A percentile compares a stretch with the other conserved stretches of the same genome.
phyloP scores from a whole-genome alignment of 2,329 filamentous ascomycete genomes.

The Albifimbria verrucaria region DNA sequence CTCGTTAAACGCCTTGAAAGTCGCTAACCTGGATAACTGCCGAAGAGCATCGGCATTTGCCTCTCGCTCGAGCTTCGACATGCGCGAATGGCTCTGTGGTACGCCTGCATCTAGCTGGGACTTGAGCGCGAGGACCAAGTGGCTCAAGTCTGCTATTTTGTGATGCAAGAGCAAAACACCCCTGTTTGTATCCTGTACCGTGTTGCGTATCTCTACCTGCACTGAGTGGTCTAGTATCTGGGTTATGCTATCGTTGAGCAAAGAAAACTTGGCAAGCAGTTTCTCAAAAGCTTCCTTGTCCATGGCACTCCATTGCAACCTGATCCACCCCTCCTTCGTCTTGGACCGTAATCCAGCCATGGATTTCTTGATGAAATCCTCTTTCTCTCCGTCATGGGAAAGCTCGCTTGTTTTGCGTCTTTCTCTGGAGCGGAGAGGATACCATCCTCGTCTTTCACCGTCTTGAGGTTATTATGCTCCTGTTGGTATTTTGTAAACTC shows the following conservation, averaged over 20 bases:
- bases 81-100: constrained; percentile 19
- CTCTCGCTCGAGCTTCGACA: constrained; percentile 31
- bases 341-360: constrained; percentile 36
- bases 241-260: constrained; percentile 46
- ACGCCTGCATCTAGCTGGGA: constrained; percentile 34
- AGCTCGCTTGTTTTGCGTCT: constrained; percentile 41
- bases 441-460: constrained; percentile 29
- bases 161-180: constrained; percentile 44
- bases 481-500: constrained; percentile 42
- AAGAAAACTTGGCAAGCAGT: constrained; percentile 39
- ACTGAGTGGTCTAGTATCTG: constrained; percentile 43
- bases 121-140: constrained; percentile 43
- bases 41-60: constrained; percentile 37
- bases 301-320: constrained; percentile 43
- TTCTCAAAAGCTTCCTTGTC: constrained; percentile 44
- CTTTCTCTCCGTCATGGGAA: constrained; percentile 38
- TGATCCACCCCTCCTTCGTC: constrained; percentile 28
- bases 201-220: constrained; percentile 44
- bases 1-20: constrained; percentile 50
- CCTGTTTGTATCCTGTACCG: constrained; percentile 45
- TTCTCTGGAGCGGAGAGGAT: constrained; percentile 35
- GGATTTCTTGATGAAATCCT: constrained; percentile 41
- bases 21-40: constrained; percentile 41
- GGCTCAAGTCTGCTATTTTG: constrained; percentile 41
- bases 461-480: constrained; percentile 33